Conservation (phyloP, 192 early-diverging fungal species). For the Coemansia nantahalensis region DNA sequence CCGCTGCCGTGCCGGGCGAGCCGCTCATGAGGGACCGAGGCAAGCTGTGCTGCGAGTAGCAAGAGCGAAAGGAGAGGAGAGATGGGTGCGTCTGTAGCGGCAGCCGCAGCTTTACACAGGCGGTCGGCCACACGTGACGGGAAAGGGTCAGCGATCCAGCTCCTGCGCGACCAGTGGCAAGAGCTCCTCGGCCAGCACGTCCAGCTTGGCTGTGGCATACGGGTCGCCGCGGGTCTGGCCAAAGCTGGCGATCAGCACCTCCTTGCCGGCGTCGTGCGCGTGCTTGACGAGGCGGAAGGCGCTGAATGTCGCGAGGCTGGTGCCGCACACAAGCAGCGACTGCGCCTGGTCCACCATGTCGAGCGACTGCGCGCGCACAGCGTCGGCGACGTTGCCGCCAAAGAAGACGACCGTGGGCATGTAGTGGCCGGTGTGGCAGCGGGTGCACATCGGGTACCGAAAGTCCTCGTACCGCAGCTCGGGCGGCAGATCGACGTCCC, state of each 20-base stretch:
- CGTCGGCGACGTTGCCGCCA: slow-evolving; percentile 73
- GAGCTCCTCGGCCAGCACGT: slow-evolving; percentile 28
- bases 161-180: slow-evolving; percentile 15
- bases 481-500: slow-evolving; percentile 69
- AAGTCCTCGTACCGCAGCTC: slow-evolving; percentile 64
- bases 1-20: slow-evolving; percentile 11
- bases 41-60: neutral
- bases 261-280: slow-evolving; percentile 59
- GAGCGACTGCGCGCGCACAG: slow-evolving; percentile 57
- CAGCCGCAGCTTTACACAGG: too few relatives aligned
- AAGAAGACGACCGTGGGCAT: slow-evolving; percentile 88
- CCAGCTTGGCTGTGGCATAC: slow-evolving; percentile 34
- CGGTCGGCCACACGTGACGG: neutral
- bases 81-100: too few relatives aligned
- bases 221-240: slow-evolving; percentile 74
- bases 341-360: slow-evolving; percentile 58
- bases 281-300: slow-evolving; percentile 72
- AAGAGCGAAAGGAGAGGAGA: neutral
- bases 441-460: slow-evolving; percentile 65
- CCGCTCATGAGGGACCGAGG: slow-evolving; percentile 13
- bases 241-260: slow-evolving; percentile 68
- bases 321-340: slow-evolving; percentile 75
- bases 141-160: slow-evolving; percentile 2
- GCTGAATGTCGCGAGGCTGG: slow-evolving; percentile 79
- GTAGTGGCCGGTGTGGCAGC: slow-evolving; percentile 61